Evolutionary conservation across 805 yeast genomes (phyloP).

Genomic region (Nakazawaea molendinolei): DNA sequence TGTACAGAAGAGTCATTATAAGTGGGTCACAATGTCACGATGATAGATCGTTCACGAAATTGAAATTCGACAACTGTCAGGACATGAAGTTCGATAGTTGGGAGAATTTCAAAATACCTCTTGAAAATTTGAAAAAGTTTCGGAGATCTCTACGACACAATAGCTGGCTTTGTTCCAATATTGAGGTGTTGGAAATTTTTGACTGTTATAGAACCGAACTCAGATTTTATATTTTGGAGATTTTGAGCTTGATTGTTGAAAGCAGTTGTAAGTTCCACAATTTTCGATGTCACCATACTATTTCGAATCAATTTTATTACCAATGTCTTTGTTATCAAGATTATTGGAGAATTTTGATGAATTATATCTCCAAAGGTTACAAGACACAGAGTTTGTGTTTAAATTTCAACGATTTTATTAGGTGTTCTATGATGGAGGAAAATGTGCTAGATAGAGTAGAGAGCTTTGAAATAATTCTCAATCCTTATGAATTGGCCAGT

Average conservation of each 20-base stretch:
- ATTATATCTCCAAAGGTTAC: not conserved
- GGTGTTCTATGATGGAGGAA: not conserved
- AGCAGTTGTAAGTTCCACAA: not conserved
- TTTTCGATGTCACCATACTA: slow-evolving; percentile 9
- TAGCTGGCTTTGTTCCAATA: not conserved
- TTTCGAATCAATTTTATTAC: slow-evolving; percentile 7
- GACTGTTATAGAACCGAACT: slow-evolving; percentile 9
- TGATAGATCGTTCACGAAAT: not conserved
- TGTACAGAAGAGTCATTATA: slow-evolving; percentile 4
- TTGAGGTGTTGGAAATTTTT: slow-evolving; percentile 3
- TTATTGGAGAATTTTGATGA: slow-evolving; percentile 1
- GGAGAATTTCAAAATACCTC: slow-evolving; percentile 6
- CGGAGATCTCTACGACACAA: not conserved
- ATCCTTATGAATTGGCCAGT: slow-evolving; percentile 2
- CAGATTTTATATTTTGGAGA: slow-evolving; percentile 6
- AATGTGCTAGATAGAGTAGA: not conserved
- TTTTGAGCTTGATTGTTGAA: not conserved
- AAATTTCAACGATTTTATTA: slow-evolving; percentile 7
- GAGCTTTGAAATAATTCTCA: slow-evolving; percentile 5
- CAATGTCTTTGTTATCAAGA: slow-evolving; percentile 9
- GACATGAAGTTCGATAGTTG: slow-evolving; percentile 4
- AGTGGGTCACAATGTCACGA: slow-evolving; percentile 7
- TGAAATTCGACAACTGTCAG: slow-evolving; percentile 3
- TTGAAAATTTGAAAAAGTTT: slow-evolving; percentile 2
- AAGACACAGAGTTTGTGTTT: slow-evolving; percentile 1